A percentile compares a stretch with the other conserved stretches of the same genome.
Evolutionary conservation across 495 filamentous ascomycete species (phyloP).

Genomic region (Podospora tetraspora): DNA sequence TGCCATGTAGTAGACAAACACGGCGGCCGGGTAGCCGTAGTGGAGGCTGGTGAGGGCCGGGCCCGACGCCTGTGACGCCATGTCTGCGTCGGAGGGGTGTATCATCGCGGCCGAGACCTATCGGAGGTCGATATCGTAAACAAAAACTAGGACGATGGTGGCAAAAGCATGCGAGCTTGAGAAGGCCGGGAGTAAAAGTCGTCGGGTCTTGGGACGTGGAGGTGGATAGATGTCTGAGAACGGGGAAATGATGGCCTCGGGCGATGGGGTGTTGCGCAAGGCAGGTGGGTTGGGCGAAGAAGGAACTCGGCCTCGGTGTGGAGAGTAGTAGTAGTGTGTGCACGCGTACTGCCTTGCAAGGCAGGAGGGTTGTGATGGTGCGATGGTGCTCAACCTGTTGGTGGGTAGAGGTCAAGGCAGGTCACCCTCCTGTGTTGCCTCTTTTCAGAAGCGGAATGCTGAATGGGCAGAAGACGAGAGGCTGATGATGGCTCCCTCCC

Average conservation of each 20-base stretch:
- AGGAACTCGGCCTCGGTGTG: background rate
- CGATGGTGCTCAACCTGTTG: background rate
- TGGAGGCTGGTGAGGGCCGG: conserved; percentile 36
- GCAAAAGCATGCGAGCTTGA: background rate
- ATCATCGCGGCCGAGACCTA: conserved; percentile 14
- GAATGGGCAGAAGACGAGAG: background rate
- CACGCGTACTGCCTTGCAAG: background rate
- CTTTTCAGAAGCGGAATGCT: background rate
- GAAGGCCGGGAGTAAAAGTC: background rate
- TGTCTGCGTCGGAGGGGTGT: conserved; percentile 15
- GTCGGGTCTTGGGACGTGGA: background rate
- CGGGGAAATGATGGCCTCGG: background rate
- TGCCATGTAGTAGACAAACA: conserved; percentile 52
- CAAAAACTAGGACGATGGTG: background rate
- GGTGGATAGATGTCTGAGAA: background rate
- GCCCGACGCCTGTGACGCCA: conserved; percentile 9
- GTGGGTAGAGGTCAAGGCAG: background rate
- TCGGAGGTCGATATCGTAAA: background rate
- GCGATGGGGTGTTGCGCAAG: background rate
- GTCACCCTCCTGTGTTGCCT: background rate
- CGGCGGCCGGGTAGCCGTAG: conserved; percentile 50
- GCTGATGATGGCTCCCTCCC: background rate
- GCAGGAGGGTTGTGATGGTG: background rate
- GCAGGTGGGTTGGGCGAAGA: background rate
- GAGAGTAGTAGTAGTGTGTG: background rate